Percentiles rank a stretch among this genome's conserved stretches.
Conservation (phyloP, 768 basidiomycete genomes). For the Coprinopsis marcescibilis region DNA sequence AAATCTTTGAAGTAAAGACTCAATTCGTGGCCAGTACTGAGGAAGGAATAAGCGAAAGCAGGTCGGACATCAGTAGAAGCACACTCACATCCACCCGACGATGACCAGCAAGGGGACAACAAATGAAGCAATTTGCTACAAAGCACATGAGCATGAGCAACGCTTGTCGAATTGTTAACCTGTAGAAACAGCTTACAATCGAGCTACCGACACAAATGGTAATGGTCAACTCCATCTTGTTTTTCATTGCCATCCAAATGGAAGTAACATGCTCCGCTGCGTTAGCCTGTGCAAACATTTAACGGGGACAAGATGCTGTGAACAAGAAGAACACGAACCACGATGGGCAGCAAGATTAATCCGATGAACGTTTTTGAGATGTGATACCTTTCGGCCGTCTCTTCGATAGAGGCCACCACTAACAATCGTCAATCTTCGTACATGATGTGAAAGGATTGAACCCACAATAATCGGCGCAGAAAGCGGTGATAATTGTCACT, state of each 20-base stretch:
- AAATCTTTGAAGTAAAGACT: conserved; percentile 85
- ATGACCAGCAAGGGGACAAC: conserved; percentile 86
- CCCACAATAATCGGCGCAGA: conserved; percentile 84
- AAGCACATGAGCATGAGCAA: background rate
- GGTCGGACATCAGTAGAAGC: conserved; percentile 11
- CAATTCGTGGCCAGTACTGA: conserved; percentile 60
- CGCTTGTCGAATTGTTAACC: background rate
- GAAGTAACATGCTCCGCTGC: conserved; percentile 84
- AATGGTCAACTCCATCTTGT: conserved; percentile 61
- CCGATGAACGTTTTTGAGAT: conserved; percentile 87
- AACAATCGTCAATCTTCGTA: too few species aligned
- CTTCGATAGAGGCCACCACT: conserved; percentile 92
- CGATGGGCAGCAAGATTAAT: conserved; percentile 81
- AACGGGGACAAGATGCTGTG: background rate
- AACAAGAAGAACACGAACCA: conserved; percentile 43
- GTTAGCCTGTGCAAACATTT: conserved; percentile 47
- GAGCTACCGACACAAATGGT: conserved; percentile 78
- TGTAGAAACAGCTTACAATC: conserved; percentile 45
- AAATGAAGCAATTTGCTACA: conserved; percentile 79
- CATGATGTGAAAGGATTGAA: too few species aligned
- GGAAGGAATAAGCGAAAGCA: conserved; percentile 9
- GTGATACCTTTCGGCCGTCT: conserved; percentile 72
- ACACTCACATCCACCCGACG: conserved; percentile 76
- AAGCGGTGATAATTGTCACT: conserved; percentile 77
- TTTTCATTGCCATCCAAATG: conserved; percentile 85